phyloP scores from a whole-genome alignment of 176 grass and related monocot genomes.

The Neostapfia colusana region DNA sequence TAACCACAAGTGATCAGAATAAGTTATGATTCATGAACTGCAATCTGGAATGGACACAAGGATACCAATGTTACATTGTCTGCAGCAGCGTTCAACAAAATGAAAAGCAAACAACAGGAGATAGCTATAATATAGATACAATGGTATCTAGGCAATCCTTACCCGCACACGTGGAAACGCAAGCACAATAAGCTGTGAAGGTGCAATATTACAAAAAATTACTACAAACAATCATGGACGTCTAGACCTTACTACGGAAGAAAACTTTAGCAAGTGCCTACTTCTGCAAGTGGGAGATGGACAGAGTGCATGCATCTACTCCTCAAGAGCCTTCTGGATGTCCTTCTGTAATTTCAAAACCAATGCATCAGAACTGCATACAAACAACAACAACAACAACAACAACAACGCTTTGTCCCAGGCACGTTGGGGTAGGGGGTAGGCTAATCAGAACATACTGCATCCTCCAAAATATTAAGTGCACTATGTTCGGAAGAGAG shows the following conservation, averaged over 20 bases:
- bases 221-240: neutral
- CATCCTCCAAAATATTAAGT: neutral
- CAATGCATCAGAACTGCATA: constrained; percentile 23
- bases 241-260: constrained; percentile 4
- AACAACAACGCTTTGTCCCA: no score
- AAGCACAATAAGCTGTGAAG: neutral
- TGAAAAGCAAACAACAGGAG: neutral
- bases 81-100: neutral
- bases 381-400: no score
- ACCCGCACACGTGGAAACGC: constrained; percentile 12
- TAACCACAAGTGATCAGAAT: neutral
- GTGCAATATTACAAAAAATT: neutral
- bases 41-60: neutral
- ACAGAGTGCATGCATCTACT: neutral
- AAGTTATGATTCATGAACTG: neutral
- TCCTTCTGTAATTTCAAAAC: constrained; percentile 65
- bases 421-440: no score
- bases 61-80: neutral
- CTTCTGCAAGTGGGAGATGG: constrained; percentile 20
- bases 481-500: neutral
- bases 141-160: neutral
- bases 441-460: no score
- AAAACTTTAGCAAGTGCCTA: constrained; percentile 14
- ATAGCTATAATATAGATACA: neutral
- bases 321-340: constrained; percentile 67